Evolutionary conservation across 2,329 filamentous ascomycete genomes (phyloP).

Genomic region (Ophiostoma perfectum): DNA sequence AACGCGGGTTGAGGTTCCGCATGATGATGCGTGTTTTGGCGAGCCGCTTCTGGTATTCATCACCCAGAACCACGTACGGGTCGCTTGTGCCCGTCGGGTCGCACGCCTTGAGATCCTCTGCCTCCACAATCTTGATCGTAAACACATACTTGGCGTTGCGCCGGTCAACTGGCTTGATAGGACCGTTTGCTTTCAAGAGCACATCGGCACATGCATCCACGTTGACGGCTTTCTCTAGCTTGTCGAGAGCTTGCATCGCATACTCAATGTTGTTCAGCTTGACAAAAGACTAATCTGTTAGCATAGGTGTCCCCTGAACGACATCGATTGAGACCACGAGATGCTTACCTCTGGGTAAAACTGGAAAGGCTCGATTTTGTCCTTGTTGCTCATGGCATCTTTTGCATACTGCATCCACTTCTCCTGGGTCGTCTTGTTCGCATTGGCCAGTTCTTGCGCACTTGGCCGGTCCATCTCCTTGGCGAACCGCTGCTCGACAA

Average conservation of each 20-base stretch:
- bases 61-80: conserved; percentile 92
- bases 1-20: conserved; percentile 83
- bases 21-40: conserved; percentile 92
- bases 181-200: conserved; percentile 67
- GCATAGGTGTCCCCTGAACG: too few relatives aligned
- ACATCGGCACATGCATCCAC: conserved; percentile 85
- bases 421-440: conserved; percentile 77
- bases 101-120: conserved; percentile 95
- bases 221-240: conserved; percentile 81
- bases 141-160: conserved; percentile 89
- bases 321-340: too few relatives aligned
- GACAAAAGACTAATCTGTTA: conserved; percentile 63
- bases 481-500: conserved; percentile 77
- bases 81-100: conserved; percentile 92
- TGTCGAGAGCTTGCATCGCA: conserved; percentile 85
- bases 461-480: conserved; percentile 91
- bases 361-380: conserved; percentile 93
- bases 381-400: conserved; percentile 85
- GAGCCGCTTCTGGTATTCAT: conserved; percentile 95
- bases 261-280: conserved; percentile 98
- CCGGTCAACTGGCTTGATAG: conserved; percentile 56
- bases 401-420: conserved; percentile 90
- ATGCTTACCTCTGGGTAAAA: conserved; percentile 58
- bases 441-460: conserved; percentile 75
- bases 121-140: conserved; percentile 97